Evolutionary conservation across 352 stramenopile species (phyloP).

Genomic region (Globisporangium camurandrum): DNA sequence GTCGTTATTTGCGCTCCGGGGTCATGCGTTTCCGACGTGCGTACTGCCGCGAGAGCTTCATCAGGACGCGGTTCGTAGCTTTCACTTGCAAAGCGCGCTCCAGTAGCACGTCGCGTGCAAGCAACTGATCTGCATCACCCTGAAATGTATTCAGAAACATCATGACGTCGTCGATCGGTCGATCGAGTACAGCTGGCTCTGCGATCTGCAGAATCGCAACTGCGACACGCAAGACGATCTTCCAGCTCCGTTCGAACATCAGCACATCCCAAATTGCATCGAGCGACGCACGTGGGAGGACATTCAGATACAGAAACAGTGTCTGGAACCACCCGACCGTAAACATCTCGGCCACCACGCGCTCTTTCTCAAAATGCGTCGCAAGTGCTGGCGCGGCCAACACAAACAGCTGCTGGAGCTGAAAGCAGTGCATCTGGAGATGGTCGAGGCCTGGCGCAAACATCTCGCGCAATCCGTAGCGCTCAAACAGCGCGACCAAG

Average conservation of each 20-base stretch:
- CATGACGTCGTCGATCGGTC: constrained; percentile 80
- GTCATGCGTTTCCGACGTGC: constrained; percentile 39
- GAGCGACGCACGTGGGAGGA: constrained; percentile 57
- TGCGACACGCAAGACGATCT: constrained; percentile 73
- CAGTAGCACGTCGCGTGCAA: constrained; percentile 40
- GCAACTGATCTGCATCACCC: constrained; percentile 39
- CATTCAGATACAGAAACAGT: constrained; percentile 81
- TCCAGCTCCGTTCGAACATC: constrained; percentile 79
- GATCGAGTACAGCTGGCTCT: constrained; percentile 46
- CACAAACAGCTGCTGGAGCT: constrained; percentile 64
- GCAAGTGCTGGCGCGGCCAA: constrained; percentile 42
- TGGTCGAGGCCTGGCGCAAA: constrained; percentile 65
- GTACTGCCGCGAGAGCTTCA: constrained; percentile 67
- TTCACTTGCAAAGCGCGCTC: constrained; percentile 57
- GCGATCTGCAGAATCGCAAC: constrained; percentile 64
- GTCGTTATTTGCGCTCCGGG: constrained; percentile 13
- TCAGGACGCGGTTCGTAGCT: constrained; percentile 70
- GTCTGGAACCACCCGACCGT: constrained; percentile 87
- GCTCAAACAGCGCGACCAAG: constrained; percentile 72
- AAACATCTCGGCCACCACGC: constrained; percentile 83
- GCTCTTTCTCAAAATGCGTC: constrained; percentile 69
- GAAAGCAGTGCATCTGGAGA: constrained; percentile 76
- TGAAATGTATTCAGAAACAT: constrained; percentile 84
- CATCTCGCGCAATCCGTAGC: constrained; percentile 72
- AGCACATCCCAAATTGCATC: constrained; percentile 86